These are phyloP conservation scores for Neurospora sp. DNA, from an alignment of 2,329 filamentous ascomycete genomes.

Conservation along the genomic window DNA sequence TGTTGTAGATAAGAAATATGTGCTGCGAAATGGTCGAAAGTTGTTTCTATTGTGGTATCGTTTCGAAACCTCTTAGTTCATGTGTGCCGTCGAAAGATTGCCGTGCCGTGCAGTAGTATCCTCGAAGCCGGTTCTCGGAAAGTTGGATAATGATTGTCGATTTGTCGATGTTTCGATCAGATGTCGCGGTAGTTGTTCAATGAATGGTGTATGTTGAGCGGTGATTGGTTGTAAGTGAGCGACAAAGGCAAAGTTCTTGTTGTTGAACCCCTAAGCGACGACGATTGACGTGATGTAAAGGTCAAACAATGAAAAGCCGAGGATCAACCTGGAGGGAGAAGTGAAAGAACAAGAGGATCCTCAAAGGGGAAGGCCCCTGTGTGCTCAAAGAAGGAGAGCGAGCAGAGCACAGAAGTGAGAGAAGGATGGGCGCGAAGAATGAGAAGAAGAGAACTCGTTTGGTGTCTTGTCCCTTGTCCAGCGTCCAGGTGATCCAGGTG, in stretches of 20 bases:
- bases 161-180: background rate
- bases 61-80: background rate
- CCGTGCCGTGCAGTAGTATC: background rate
- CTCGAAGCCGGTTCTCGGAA: conserved; percentile 1
- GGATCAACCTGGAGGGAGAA: conserved; percentile 48
- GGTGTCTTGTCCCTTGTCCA: background rate
- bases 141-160: background rate
- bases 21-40: background rate
- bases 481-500: background rate
- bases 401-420: background rate
- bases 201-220: background rate
- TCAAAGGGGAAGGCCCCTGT: conserved; percentile 7
- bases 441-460: background rate
- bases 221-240: background rate
- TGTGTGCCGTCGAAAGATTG: background rate
- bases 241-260: conserved; percentile 2
- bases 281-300: conserved; percentile 1
- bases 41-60: background rate
- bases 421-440: background rate
- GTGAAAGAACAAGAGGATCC: conserved; percentile 20
- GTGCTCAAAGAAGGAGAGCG: background rate
- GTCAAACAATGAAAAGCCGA: conserved; percentile 33
- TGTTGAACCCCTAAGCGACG: background rate
- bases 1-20: background rate
- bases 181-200: background rate